phyloP scores from a whole-genome alignment of 2,329 filamentous ascomycete genomes.

The Trichoderma brevicompactum region DNA sequence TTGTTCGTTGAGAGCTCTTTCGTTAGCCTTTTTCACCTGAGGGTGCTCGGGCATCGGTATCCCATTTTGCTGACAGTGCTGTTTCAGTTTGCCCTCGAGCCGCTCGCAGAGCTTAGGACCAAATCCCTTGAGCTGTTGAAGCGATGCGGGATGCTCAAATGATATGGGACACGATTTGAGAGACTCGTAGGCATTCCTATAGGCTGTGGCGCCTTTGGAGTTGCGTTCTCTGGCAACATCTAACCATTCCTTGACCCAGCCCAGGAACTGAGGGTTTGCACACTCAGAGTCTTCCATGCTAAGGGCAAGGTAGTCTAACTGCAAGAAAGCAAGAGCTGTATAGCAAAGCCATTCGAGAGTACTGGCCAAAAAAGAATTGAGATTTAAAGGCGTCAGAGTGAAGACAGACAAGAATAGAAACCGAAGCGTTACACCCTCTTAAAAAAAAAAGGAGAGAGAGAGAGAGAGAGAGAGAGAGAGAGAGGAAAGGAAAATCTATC shows the following conservation, averaged over 20 bases:
- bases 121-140: slow-evolving; percentile 73
- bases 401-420: neutral
- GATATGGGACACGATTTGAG: slow-evolving; percentile 73
- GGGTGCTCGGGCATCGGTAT: slow-evolving; percentile 68
- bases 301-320: neutral
- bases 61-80: slow-evolving; percentile 68
- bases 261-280: slow-evolving; percentile 71
- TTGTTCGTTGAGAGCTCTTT: slow-evolving; percentile 39
- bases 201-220: slow-evolving; percentile 71
- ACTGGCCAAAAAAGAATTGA: neutral
- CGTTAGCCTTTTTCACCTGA: slow-evolving; percentile 47
- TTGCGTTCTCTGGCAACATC: slow-evolving; percentile 70
- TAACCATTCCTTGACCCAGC: slow-evolving; percentile 78
- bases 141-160: slow-evolving; percentile 74
- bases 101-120: slow-evolving; percentile 73
- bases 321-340: neutral
- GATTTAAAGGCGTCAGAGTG: neutral
- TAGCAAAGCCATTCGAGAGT: neutral
- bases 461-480: neutral
- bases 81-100: slow-evolving; percentile 63
- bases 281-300: slow-evolving; percentile 47
- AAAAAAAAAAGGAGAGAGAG: neutral
- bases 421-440: neutral
- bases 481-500: neutral
- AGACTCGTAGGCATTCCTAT: slow-evolving; percentile 76